Evolutionary conservation across 1,284 basidiomycete genomes (phyloP), one percentile per base, ranked within the genome.

Genomic region (Psilocybe mexicana): DNA sequence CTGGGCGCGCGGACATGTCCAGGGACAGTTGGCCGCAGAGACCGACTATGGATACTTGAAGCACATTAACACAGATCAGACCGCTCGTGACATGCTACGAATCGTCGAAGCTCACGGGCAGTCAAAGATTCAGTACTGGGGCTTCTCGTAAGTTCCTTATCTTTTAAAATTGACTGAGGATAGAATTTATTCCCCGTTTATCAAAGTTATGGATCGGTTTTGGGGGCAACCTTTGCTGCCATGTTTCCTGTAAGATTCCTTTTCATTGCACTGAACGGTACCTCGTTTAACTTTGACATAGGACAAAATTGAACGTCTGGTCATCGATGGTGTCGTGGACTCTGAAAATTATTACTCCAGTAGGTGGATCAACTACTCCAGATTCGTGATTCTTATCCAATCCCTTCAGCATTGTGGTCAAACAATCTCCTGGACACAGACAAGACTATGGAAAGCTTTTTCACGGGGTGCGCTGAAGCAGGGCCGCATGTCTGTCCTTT

Each of bases 121-220:
- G 54, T 72, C 78, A 14, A 79, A 80, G 61, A 59, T 84, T 12
- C 74, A 75, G 52, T 84, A 82, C 61, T 83, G 80, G 79, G 82
- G 82, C 18, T 77, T 82, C 57, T 80, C 76, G 76, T 83, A 61
- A 61, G 76, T 70, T 51, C 24, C 23, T 36, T 36, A 36, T 33
- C 36, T n/a, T 24, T 48, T 24, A 28, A 35, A 11, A n/a, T 53
- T 45, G 42, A 30, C 26, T 5, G 12, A 2, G 12, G 12, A 12
- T 45, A 24, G 3, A 11, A 46, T 12, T 47, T 24, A 46, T 2
- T 18, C 24, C 38, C 6, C 23, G 43, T 18, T n/a, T 46, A 24
- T 7, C 38, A 6, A 12, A 75, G 79, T 24, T 82, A 81, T 59
- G 81, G 81, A 0, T 72, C 73, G 23, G 63, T 82, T 11, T 70